These are phyloP conservation scores for Leucoagaricus sp. DNA, from an alignment of 1,284 basidiomycete genomes.

Conservation along the genomic window DNA sequence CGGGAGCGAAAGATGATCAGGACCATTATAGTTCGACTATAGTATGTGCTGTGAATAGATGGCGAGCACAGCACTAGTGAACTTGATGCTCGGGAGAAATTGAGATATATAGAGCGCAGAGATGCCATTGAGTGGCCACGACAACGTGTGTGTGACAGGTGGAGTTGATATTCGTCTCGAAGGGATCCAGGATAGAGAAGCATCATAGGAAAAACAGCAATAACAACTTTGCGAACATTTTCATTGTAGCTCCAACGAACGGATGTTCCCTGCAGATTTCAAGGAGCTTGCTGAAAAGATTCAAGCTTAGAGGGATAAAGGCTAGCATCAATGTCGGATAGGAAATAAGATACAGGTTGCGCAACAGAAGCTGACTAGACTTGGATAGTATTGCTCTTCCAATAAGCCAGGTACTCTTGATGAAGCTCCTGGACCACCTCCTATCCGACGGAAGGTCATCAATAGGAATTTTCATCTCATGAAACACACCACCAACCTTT, in stretches of 20 bases:
- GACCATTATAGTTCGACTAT: not conserved
- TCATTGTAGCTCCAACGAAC: not conserved
- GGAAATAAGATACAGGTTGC: not conserved
- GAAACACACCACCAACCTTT: slow-evolving; percentile 42
- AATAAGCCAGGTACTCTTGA: slow-evolving; percentile 24
- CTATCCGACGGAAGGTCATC: slow-evolving; percentile 21
- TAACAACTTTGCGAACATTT: not conserved
- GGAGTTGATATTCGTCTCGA: not conserved
- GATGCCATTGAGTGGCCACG: not conserved
- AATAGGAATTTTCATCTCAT: not conserved
- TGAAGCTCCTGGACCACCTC: slow-evolving; percentile 27
- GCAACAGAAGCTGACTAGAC: not conserved
- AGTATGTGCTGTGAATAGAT: not conserved
- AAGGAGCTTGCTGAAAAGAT: not conserved
- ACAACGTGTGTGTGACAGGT: slow-evolving; percentile 4
- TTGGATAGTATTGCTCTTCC: slow-evolving; percentile 16
- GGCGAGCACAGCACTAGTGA: not conserved
- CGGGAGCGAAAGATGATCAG: not conserved
- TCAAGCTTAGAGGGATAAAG: not conserved
- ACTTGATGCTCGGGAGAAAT: not conserved
- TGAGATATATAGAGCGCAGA: not conserved
- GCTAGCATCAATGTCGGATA: not conserved
- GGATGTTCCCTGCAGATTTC: not conserved
- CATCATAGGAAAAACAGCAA: not conserved
- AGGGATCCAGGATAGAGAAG: not conserved